These are phyloP conservation scores for Leucogyrophana mollusca DNA, from an alignment of 768 basidiomycete genomes.

Conservation along the genomic window DNA sequence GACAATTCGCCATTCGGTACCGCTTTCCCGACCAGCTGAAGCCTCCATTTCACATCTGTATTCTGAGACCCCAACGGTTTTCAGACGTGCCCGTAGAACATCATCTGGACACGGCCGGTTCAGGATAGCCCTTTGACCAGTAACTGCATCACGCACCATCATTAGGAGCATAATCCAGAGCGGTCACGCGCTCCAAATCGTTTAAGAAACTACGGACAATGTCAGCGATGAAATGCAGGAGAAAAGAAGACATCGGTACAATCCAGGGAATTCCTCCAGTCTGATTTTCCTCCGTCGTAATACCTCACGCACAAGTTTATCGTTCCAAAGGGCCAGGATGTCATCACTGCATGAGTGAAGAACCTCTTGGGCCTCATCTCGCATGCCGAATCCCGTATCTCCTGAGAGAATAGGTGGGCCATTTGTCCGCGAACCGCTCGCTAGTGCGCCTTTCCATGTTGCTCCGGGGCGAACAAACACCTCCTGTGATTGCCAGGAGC, in stretches of 20 bases:
- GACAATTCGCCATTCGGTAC: slow-evolving; percentile 54
- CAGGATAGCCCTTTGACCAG: not conserved
- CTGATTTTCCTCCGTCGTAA: slow-evolving; percentile 44
- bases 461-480: slow-evolving; percentile 58
- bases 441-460: slow-evolving; percentile 62
- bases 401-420: slow-evolving; percentile 26
- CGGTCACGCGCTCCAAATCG: slow-evolving; percentile 48
- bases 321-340: slow-evolving; percentile 45
- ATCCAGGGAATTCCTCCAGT: slow-evolving; percentile 50
- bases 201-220: slow-evolving; percentile 41
- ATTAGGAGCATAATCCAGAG: slow-evolving; percentile 42
- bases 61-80: slow-evolving; percentile 76
- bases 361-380: slow-evolving; percentile 40
- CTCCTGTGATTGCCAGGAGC: slow-evolving; percentile 33
- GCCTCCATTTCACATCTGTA: slow-evolving; percentile 83
- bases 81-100: slow-evolving; percentile 50
- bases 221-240: not conserved
- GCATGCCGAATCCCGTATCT: slow-evolving; percentile 21
- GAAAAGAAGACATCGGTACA: slow-evolving; percentile 28
- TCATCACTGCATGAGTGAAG: slow-evolving; percentile 41
- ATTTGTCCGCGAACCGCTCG: slow-evolving; percentile 29
- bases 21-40: slow-evolving; percentile 45
- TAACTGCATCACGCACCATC: slow-evolving; percentile 35
- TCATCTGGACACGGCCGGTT: slow-evolving; percentile 36
- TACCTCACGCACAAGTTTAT: slow-evolving; percentile 41